Base-by-base conservation (phyloP, 129 eudicot species). In the Mikania micrantha region DNA sequence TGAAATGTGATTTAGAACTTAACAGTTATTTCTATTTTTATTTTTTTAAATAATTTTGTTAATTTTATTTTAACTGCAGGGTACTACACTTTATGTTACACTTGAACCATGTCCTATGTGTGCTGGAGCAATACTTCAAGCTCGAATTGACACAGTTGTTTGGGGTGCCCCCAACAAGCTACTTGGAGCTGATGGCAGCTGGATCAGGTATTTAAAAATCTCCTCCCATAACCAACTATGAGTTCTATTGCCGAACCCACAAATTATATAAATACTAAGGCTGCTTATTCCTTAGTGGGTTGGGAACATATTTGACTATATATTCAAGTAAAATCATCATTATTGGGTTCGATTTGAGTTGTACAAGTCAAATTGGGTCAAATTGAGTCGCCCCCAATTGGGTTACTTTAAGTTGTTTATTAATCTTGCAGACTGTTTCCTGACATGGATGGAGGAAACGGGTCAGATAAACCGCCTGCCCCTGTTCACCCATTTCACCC, bases 121-220 rank as follows among this genome's bases (percentile, higher is more conserved):
- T 81, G 98, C 98, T 62, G 98, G 96, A 82, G 98, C 96, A 21
- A 93, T 93, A 67, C 90, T 88, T 75, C 96, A 88, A 84, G 95
- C 98, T 10, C 81, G 98, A 64, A 61, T 93, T 29, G 95, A 85
- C 74, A 81, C 96, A 7, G 77, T 93, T 77, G 98, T 93, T n/a
- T 93, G 96, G 96, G 98, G 98, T 68, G 98, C 98, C 69, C 98
- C 98, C 15, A 93, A 93, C 77, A 93, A 93, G 79, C 95, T 93
- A 58, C 96, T 93, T 39, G 98, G 98, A 77, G 98, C 98, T n/a
- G 98, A 88, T 84, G 98, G 98, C 29, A 93, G 98, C 82, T 93
- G 98, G 98, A 86, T 93, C 74, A 84, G 96, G 98, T 88, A 80
- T 60, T 19, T 34, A 27, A 48, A n/a, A n/a, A n/a, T n/a, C n/a